Base-by-base conservation (phyloP, 148 eudicot genomes). In the Fagopyrum homotropicum region DNA sequence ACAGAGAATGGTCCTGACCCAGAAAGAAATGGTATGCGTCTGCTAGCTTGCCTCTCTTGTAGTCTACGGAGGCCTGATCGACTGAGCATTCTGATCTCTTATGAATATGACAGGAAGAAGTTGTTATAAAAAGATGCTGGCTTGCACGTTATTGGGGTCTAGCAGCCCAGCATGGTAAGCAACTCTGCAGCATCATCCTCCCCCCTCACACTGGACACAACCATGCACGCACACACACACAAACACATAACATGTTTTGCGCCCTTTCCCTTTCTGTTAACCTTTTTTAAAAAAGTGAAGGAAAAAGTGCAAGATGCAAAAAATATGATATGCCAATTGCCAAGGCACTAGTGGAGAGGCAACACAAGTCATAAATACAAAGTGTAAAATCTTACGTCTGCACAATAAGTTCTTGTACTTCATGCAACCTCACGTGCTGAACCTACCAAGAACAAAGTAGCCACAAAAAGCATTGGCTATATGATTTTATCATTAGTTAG, bases 141-240 rank as follows among this genome's bases (percentile, higher is more conserved):
- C 96, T 93, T 83, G 93, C 96, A 35, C 90, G 96, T 45, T 91
- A 90, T 69, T 93, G 96, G 98, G 96, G 96, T 48, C 86, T 93
- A 79, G 98, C 98, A 76, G 86, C 84, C 44, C 88, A 87, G 72
- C 81, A 79, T 79, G 98, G 98, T 93, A 54, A 48, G 56, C 14
- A 15, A 61, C 68, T 90, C 49, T 43, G 45, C 22, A 15, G 40
- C 71, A 35, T 66, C 12, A 14, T 46, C 49, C 19, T 5, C 29
- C 43, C 45, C 9, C 44, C 55, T 16, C 45, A 10, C 19, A 22
- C 52, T 7, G 12, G 12, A 49, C 52, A 49, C 52, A 9, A 2
- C 0, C 57, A 52, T 3, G 16, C 57, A 54, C 57, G 2, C 57
- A 54, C 59, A 16, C 7, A 5, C 59, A 55, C 22, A 6, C 19